Evolutionary conservation across 2,329 filamentous ascomycete species (phyloP), one percentile per base, ranked within the genome.

Genomic region (Aspergillus melleus): DNA sequence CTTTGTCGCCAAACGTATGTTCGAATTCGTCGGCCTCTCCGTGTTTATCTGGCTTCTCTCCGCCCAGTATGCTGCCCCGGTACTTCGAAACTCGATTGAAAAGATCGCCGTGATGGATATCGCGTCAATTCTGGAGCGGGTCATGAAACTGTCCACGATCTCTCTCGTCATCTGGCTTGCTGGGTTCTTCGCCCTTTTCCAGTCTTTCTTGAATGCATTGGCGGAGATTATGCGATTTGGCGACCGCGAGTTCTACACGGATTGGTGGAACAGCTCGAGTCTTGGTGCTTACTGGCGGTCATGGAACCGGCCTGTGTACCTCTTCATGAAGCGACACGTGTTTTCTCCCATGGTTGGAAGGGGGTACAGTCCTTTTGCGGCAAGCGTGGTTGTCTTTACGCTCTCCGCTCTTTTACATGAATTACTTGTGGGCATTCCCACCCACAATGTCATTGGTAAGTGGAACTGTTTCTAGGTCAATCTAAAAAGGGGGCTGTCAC

Each of bases 241-340:
- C 19, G 95, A 99, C 74, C 86, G 95, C 30, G 90, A 93, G 55
- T 99, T 99, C 76, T 99, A 99, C 76, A 89, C 91, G 42, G 92
- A 96, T 71, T 99, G 95, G 95, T 99, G 95, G 95, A 99, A 99
- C 72, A 91, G 88, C 64, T 88, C 88, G 57, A 92, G 88, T 65
- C 82, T 98, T 6, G 91, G 93, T 36, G 85, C 84, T 4, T 99
- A 99, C 80, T 97, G 94, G 94, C 88, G 93, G 22, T 90, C 89
- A 0, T 99, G 95, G 95, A 99, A 99, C 79, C 96, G 96, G 74
- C 95, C 95, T 0, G 94, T 99, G 6, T 96, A 96, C 72, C 89
- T 92, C 60, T 99, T 96, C 76, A 98, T 99, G 88, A 93, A 91
- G 70, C 84, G 95, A 42, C 95, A 99, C 74, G 87, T 99, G 54